phyloP scores from a whole-genome alignment of 2,329 filamentous ascomycete genomes.

The Clonostachys rhizophaga region DNA sequence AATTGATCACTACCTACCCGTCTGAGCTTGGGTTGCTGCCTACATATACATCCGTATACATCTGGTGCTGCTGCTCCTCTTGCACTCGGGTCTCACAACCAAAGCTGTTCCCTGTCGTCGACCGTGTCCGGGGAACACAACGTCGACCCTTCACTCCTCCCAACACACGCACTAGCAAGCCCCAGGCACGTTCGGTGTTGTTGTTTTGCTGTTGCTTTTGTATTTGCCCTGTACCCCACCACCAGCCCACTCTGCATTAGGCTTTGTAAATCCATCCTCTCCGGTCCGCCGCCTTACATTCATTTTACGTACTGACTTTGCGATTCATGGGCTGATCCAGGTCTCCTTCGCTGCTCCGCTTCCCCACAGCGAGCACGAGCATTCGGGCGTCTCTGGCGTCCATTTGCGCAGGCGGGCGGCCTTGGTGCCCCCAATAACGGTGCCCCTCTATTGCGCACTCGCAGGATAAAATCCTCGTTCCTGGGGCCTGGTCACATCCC shows the following conservation, averaged over 20 bases:
- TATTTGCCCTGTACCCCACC: not conserved
- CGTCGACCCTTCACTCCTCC: not conserved
- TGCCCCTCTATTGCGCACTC: not conserved
- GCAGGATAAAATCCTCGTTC: slow-evolving; percentile 1
- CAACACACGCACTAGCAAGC: no score
- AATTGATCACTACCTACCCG: no score
- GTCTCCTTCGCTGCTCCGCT: slow-evolving; percentile 2
- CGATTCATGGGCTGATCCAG: slow-evolving; percentile 3
- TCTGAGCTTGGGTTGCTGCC: no score
- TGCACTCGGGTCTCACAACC: no score
- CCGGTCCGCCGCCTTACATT: slow-evolving; percentile 23
- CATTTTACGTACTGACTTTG: slow-evolving; percentile 26
- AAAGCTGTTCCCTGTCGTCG: no score
- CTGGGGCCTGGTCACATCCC: not conserved
- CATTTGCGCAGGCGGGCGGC: no score
- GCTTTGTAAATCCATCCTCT: slow-evolving; percentile 1
- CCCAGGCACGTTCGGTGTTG: not conserved
- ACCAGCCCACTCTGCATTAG: not conserved
- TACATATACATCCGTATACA: no score
- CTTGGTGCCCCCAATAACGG: not conserved
- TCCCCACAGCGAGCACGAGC: slow-evolving; percentile 1
- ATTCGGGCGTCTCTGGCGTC: not conserved
- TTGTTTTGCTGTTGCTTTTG: not conserved
- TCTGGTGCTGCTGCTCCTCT: no score
- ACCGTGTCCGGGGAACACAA: not conserved